Conservation (phyloP, 2,329 filamentous ascomycete genomes). For the Pseudovirgaria hyperparasitica region DNA sequence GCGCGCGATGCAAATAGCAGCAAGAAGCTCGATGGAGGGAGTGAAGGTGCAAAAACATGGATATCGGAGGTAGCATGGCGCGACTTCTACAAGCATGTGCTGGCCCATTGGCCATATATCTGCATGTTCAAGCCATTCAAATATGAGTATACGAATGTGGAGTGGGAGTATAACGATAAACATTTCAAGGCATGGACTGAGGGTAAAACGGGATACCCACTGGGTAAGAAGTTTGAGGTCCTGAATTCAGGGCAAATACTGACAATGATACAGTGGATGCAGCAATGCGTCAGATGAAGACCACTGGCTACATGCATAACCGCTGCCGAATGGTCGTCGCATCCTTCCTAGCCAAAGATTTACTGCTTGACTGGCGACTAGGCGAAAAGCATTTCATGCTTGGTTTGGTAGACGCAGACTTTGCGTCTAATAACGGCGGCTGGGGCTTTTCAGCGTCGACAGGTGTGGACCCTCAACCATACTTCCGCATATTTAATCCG, state of each 20-base stretch:
- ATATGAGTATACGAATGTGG: slow-evolving; percentile 68
- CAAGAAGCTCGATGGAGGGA: slow-evolving; percentile 51
- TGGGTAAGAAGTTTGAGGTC: too few relatives aligned
- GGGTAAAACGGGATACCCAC: slow-evolving; percentile 66
- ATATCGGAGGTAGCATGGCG: slow-evolving; percentile 77
- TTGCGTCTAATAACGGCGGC: slow-evolving; percentile 63
- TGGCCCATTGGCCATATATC: slow-evolving; percentile 75
- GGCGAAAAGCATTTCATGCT: slow-evolving; percentile 79
- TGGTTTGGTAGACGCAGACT: slow-evolving; percentile 65
- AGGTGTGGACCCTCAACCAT: slow-evolving; percentile 76
- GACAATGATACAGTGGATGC: slow-evolving; percentile 72
- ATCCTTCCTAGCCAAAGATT: slow-evolving; percentile 67
- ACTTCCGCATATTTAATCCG: slow-evolving; percentile 85
- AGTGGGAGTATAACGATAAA: slow-evolving; percentile 63
- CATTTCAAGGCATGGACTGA: slow-evolving; percentile 63
- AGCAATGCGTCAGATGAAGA: slow-evolving; percentile 64
- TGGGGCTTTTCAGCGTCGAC: slow-evolving; percentile 56
- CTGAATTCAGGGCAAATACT: not conserved
- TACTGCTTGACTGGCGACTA: slow-evolving; percentile 71
- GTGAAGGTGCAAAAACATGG: slow-evolving; percentile 56
- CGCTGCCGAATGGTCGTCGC: slow-evolving; percentile 74
- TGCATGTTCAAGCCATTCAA: slow-evolving; percentile 74
- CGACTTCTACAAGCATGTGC: slow-evolving; percentile 78
- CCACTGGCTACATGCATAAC: slow-evolving; percentile 71
- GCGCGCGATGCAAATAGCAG: slow-evolving; percentile 52